Percentiles rank a stretch among this genome's conserved stretches.
phyloP scores from a whole-genome alignment of 1,139 yeast species.

The Candida smagusa region DNA sequence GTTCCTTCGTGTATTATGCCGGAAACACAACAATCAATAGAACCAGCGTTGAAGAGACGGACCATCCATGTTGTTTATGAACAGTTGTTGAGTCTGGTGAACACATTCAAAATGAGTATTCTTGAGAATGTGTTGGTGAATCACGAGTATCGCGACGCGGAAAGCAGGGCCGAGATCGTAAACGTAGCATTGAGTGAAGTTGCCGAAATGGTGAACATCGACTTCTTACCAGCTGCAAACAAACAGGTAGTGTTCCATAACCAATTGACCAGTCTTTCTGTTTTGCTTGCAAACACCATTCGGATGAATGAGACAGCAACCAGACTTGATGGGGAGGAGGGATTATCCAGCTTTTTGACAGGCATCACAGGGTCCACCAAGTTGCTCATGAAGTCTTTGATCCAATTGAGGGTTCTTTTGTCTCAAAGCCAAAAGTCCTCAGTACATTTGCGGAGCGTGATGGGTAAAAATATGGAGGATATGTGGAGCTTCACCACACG shows the following conservation, averaged over 20 bases:
- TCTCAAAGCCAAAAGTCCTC: slow-evolving; percentile 18
- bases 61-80: slow-evolving; percentile 7
- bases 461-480: slow-evolving; percentile 17
- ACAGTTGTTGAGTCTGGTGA: slow-evolving; percentile 11
- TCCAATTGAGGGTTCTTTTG: slow-evolving; percentile 30
- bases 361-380: slow-evolving; percentile 33
- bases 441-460: slow-evolving; percentile 12
- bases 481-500: slow-evolving; percentile 25
- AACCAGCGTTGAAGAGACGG: slow-evolving; percentile 2
- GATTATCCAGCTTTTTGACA: slow-evolving; percentile 32
- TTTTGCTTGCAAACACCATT: slow-evolving; percentile 52
- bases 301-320: slow-evolving; percentile 55
- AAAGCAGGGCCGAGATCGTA: slow-evolving; percentile 4
- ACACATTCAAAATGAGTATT: slow-evolving; percentile 11
- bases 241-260: slow-evolving; percentile 18
- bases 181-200: slow-evolving; percentile 5
- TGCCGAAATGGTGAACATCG: slow-evolving; percentile 8
- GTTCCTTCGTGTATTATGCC: slow-evolving; percentile 39
- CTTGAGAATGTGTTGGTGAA: slow-evolving; percentile 11
- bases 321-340: slow-evolving; percentile 38
- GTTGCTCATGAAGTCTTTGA: slow-evolving; percentile 34
- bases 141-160: slow-evolving; percentile 9
- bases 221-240: slow-evolving; percentile 14
- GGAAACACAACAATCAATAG: slow-evolving; percentile 1
- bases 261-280: slow-evolving; percentile 20